phyloP scores from a whole-genome alignment of 106 monocot species.

The Posidonia australis region DNA sequence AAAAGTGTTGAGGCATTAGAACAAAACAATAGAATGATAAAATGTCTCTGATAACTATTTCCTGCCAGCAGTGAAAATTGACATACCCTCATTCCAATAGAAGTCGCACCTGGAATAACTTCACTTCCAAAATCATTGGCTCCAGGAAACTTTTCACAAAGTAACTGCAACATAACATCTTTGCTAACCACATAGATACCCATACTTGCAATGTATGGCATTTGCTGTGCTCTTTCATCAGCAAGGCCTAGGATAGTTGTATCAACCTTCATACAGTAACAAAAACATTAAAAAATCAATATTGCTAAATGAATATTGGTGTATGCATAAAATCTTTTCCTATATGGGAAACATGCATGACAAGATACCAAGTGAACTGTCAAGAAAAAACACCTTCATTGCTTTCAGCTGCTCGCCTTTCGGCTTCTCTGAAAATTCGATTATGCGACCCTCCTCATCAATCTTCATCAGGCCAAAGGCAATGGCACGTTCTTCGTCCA shows the following conservation, averaged over 20 bases:
- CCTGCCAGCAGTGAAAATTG: background rate
- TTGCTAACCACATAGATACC: constrained; percentile 97
- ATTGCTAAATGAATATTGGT: background rate
- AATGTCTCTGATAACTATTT: background rate
- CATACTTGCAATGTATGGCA: constrained; percentile 98
- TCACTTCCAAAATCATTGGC: constrained; percentile 99
- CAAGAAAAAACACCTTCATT: constrained; percentile 59
- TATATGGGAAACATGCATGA: too few species aligned
- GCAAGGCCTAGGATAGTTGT: background rate
- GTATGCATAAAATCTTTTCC: too few species aligned
- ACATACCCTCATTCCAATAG: constrained; percentile 77
- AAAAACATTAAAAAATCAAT: background rate
- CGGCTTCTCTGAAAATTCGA: constrained; percentile 93
- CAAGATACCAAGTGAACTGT: background rate
- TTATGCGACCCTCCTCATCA: constrained; percentile 89
- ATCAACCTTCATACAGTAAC: constrained; percentile 1
- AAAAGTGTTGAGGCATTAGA: too few species aligned
- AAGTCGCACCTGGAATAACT: constrained; percentile 93
- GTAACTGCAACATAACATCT: constrained; percentile 74
- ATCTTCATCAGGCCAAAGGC: constrained; percentile 97
- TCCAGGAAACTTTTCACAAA: constrained; percentile 66
- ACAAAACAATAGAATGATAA: background rate
- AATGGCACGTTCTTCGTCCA: constrained; percentile 90
- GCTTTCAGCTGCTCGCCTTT: constrained; percentile 84
- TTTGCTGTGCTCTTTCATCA: constrained; percentile 50